A percentile compares a stretch with the other conserved stretches of the same genome.
phyloP scores from a whole-genome alignment of 495 filamentous ascomycete genomes.

The Daldinia childiae region DNA sequence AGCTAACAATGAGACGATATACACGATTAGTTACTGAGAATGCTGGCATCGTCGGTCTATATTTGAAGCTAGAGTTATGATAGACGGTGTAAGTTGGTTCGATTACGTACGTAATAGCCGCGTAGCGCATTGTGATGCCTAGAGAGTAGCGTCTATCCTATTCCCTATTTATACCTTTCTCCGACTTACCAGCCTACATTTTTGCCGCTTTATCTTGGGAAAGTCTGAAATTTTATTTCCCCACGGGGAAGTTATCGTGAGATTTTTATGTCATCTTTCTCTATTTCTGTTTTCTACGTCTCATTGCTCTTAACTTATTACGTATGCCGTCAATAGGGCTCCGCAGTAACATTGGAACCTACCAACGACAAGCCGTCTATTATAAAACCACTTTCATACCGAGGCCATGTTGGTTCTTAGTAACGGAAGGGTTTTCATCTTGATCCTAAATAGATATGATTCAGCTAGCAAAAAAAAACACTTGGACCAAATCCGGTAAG shows the following conservation, averaged over 20 bases:
- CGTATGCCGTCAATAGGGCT: neutral
- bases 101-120: neutral
- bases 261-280: neutral
- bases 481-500: neutral
- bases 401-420: neutral
- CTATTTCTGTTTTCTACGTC: neutral
- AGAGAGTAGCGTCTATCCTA: neutral
- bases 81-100: neutral
- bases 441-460: neutral
- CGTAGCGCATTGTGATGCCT: neutral
- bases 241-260: neutral
- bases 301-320: neutral
- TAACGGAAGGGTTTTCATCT: neutral
- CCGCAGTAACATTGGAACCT: neutral
- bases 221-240: neutral
- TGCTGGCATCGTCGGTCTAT: too few relatives aligned
- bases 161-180: neutral
- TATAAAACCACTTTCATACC: neutral
- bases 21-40: neutral
- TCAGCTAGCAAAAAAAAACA: too few relatives aligned
- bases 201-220: neutral
- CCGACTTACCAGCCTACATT: too few relatives aligned
- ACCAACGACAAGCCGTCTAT: neutral
- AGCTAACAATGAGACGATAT: neutral
- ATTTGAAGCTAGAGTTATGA: neutral